phyloP scores from a whole-genome alignment of 2,329 filamentous ascomycete genomes.

The Epichloe brachyelytri region DNA sequence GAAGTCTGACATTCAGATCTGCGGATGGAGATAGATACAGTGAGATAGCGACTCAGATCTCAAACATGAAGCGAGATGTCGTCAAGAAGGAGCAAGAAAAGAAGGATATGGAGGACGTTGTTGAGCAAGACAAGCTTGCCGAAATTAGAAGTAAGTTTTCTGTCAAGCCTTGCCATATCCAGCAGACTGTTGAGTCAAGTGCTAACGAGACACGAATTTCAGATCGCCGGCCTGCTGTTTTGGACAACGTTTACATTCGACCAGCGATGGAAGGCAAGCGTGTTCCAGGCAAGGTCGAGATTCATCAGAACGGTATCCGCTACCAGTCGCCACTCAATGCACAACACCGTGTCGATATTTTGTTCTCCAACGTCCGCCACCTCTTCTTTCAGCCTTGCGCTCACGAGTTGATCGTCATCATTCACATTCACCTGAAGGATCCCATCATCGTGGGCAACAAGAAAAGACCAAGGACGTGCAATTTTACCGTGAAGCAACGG shows the following conservation, averaged over 20 bases:
- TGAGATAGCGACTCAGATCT: slow-evolving; percentile 85
- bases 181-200: neutral
- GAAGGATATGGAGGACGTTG: slow-evolving; percentile 98
- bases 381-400: slow-evolving; percentile 97
- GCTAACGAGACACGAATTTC: neutral
- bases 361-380: slow-evolving; percentile 98
- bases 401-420: slow-evolving; percentile 93
- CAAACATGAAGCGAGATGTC: slow-evolving; percentile 87
- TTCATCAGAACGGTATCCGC: slow-evolving; percentile 96
- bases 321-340: slow-evolving; percentile 74
- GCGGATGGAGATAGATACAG: slow-evolving; percentile 79
- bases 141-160: slow-evolving; percentile 69
- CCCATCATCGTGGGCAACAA: slow-evolving; percentile 95
- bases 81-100: slow-evolving; percentile 93
- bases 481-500: slow-evolving; percentile 94
- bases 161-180: neutral
- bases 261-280: slow-evolving; percentile 95
- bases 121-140: slow-evolving; percentile 94
- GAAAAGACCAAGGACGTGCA: slow-evolving; percentile 99
- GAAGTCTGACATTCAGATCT: slow-evolving; percentile 90
- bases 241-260: slow-evolving; percentile 91
- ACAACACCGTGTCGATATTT: slow-evolving; percentile 76
- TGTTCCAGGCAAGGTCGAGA: slow-evolving; percentile 89
- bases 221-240: slow-evolving; percentile 79
- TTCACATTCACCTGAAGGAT: slow-evolving; percentile 95